Evolutionary conservation across 345 rosid genomes (phyloP).

Genomic region (Camelina hispida): DNA sequence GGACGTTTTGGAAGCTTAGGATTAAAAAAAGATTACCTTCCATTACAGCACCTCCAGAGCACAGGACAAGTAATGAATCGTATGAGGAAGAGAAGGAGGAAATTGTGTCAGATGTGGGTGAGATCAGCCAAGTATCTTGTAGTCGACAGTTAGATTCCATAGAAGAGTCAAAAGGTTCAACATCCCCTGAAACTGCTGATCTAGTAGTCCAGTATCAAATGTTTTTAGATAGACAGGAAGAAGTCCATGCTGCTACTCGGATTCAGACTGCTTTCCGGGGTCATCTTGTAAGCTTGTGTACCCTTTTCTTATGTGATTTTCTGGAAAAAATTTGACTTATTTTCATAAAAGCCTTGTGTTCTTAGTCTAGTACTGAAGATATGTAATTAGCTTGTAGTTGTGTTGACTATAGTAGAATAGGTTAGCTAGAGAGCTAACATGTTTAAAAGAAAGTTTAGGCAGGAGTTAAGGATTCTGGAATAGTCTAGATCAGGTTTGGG

Average conservation of each 20-base stretch:
- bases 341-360: not conserved
- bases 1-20: slow-evolving; percentile 69
- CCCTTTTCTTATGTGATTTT: slow-evolving; percentile 4
- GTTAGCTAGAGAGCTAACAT: slow-evolving; percentile 11
- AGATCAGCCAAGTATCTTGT: slow-evolving; percentile 53
- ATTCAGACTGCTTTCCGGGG: slow-evolving; percentile 81
- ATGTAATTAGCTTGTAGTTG: not conserved
- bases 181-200: slow-evolving; percentile 38
- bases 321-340: not conserved
- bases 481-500: not conserved
- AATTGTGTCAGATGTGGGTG: slow-evolving; percentile 58
- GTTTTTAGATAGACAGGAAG: slow-evolving; percentile 32
- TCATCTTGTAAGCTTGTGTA: slow-evolving; percentile 65
- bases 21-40: slow-evolving; percentile 54
- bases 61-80: slow-evolving; percentile 46
- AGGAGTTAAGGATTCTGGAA: not conserved
- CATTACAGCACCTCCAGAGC: slow-evolving; percentile 58
- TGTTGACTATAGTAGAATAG: slow-evolving; percentile 15
- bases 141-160: slow-evolving; percentile 42
- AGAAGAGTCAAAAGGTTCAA: slow-evolving; percentile 37
- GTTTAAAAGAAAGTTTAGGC: not conserved
- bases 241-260: slow-evolving; percentile 55
- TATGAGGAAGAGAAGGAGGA: slow-evolving; percentile 50
- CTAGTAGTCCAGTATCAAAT: slow-evolving; percentile 36
- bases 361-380: slow-evolving; percentile 15